Evolutionary conservation across 108 stramenopile genomes (phyloP).

Genomic region (Pseudonitzschia delicatissima): DNA sequence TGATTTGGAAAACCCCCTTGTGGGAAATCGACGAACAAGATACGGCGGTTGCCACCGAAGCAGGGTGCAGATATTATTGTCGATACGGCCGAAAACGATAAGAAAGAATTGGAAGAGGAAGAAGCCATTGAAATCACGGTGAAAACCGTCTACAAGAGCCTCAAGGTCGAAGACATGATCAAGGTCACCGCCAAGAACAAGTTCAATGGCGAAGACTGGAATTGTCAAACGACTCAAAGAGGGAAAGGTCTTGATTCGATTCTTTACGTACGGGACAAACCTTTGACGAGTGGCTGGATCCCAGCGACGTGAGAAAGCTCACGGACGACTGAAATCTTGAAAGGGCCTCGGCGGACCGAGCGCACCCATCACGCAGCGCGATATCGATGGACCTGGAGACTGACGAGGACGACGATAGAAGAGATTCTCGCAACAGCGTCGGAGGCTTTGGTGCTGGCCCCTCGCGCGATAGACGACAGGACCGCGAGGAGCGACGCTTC

Average conservation of each 20-base stretch:
- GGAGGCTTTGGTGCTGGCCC: constrained; percentile 34
- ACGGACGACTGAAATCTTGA: constrained; percentile 57
- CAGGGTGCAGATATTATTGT: constrained; percentile 52
- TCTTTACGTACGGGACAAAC: constrained; percentile 76
- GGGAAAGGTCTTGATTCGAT: constrained; percentile 62
- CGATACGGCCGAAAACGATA: constrained; percentile 56
- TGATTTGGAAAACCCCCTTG: constrained; percentile 66
- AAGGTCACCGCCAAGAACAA: constrained; percentile 59
- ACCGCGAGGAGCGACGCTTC: constrained; percentile 56
- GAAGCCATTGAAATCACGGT: constrained; percentile 32
- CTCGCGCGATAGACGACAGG: constrained; percentile 64
- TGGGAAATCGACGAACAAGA: constrained; percentile 47
- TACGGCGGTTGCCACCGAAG: constrained; percentile 21
- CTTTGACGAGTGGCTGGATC: constrained; percentile 79
- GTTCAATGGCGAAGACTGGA: constrained; percentile 75
- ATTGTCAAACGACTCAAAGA: constrained; percentile 71
- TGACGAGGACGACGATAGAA: constrained; percentile 4
- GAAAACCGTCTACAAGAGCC: constrained; percentile 35
- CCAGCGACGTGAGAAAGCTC: constrained; percentile 66
- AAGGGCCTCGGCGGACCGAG: constrained; percentile 67
- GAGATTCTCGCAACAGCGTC: constrained; percentile 24
- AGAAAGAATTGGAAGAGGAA: constrained; percentile 14
- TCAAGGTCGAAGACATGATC: constrained; percentile 73
- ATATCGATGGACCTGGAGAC: constrained; percentile 28
- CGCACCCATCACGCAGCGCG: constrained; percentile 46